phyloP scores from a whole-genome alignment of 352 stramenopile species.

The Phytophthora syringae region DNA sequence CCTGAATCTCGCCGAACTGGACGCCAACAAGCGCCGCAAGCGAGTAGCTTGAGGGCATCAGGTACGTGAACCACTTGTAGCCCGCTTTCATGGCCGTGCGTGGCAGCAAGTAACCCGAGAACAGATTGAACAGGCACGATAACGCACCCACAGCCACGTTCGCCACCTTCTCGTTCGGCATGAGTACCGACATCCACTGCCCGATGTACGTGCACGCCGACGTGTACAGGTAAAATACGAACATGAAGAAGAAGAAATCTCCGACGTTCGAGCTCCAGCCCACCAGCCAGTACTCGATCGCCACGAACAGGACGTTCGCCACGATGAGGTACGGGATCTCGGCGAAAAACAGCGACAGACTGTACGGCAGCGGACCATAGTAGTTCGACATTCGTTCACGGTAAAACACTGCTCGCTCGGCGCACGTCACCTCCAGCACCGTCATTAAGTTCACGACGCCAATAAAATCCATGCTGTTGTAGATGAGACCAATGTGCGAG shows the following conservation, averaged over 20 bases:
- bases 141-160: slow-evolving; percentile 76
- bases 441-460: slow-evolving; percentile 35
- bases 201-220: slow-evolving; percentile 69
- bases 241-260: slow-evolving; percentile 38
- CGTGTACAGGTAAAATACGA: slow-evolving; percentile 59
- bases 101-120: slow-evolving; percentile 61
- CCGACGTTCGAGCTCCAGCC: slow-evolving; percentile 35
- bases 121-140: slow-evolving; percentile 76
- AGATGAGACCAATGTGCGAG: slow-evolving; percentile 73
- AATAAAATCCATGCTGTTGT: slow-evolving; percentile 76
- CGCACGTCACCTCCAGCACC: slow-evolving; percentile 44
- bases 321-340: slow-evolving; percentile 60
- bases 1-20: slow-evolving; percentile 40
- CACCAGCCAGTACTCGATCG: slow-evolving; percentile 61
- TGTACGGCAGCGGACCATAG: slow-evolving; percentile 53
- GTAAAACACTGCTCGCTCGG: slow-evolving; percentile 50
- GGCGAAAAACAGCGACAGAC: slow-evolving; percentile 55
- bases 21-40: slow-evolving; percentile 43
- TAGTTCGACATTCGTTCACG: slow-evolving; percentile 28
- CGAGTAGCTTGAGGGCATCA: slow-evolving; percentile 66
- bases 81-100: slow-evolving; percentile 54
- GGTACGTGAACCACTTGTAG: slow-evolving; percentile 78
- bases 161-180: slow-evolving; percentile 77
- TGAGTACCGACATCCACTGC: slow-evolving; percentile 79
- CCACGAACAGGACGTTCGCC: slow-evolving; percentile 13